phyloP scores from a whole-genome alignment of 768 basidiomycete genomes.

The Filobasidium floriforme region DNA sequence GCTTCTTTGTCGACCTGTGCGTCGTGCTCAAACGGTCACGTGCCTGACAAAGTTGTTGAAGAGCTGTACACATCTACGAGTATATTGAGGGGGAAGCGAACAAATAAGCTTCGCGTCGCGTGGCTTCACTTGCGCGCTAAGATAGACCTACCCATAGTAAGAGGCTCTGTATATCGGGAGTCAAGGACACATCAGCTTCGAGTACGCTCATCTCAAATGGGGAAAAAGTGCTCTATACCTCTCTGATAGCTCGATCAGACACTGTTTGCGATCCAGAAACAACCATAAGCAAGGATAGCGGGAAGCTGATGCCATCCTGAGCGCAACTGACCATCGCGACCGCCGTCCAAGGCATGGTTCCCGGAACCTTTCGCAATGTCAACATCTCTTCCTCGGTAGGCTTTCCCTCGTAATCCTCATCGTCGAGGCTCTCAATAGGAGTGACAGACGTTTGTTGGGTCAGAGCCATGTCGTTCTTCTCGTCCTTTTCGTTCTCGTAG shows the following conservation, averaged over 20 bases:
- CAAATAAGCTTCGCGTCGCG: too few relatives aligned
- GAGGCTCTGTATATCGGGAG: slow-evolving; percentile 17
- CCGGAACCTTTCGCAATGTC: slow-evolving; percentile 32
- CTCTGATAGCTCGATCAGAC: slow-evolving; percentile 44
- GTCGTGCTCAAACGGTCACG: not conserved
- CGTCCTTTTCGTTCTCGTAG: not conserved
- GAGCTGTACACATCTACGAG: slow-evolving; percentile 19
- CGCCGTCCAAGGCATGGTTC: slow-evolving; percentile 32
- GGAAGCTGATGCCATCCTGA: too few relatives aligned
- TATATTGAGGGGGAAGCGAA: too few relatives aligned
- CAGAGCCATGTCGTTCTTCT: slow-evolving; percentile 9
- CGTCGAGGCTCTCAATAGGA: not conserved
- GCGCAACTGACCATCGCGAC: slow-evolving; percentile 30
- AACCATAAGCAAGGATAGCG: too few relatives aligned
- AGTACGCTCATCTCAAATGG: not conserved
- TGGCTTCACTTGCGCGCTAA: too few relatives aligned
- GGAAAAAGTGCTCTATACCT: slow-evolving; percentile 19
- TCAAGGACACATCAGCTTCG: too few relatives aligned
- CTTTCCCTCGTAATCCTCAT: slow-evolving; percentile 7
- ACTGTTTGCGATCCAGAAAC: slow-evolving; percentile 13
- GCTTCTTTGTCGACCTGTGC: not conserved
- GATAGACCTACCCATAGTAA: slow-evolving; percentile 28
- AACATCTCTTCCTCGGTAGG: slow-evolving; percentile 28
- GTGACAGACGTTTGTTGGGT: not conserved
- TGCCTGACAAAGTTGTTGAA: slow-evolving; percentile 38